Evolutionary conservation across 768 basidiomycete species (phyloP).

Genomic region (Fomitopsis pulvina): DNA sequence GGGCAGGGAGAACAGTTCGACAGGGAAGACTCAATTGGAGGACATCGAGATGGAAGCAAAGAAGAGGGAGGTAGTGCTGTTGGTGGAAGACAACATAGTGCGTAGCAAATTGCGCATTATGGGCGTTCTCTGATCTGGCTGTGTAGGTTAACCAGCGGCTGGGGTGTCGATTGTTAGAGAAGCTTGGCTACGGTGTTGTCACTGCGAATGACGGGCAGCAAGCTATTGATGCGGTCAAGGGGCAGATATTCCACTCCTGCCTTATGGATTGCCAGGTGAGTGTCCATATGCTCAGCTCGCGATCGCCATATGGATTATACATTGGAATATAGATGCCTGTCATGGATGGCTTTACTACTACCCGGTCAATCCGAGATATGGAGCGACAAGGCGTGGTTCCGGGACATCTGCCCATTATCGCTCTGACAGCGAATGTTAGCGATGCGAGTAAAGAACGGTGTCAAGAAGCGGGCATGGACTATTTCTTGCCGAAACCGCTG

Average conservation of each 20-base stretch:
- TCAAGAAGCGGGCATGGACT: slow-evolving; percentile 22
- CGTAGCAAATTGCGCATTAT: not conserved
- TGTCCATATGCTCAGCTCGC: not conserved
- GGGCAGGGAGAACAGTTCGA: not conserved
- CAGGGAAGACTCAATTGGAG: not conserved
- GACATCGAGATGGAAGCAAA: slow-evolving; percentile 2
- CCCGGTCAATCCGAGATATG: slow-evolving; percentile 17
- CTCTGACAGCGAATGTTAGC: slow-evolving; percentile 24
- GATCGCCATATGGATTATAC: not conserved
- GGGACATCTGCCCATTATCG: slow-evolving; percentile 21
- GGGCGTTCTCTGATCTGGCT: not conserved
- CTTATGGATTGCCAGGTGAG: slow-evolving; percentile 24
- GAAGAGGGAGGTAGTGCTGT: slow-evolving; percentile 10
- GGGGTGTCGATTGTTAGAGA: slow-evolving; percentile 20
- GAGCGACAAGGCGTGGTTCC: slow-evolving; percentile 17
- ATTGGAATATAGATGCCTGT: slow-evolving; percentile 7
- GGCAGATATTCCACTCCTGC: slow-evolving; percentile 14
- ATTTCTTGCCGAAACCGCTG: slow-evolving; percentile 23
- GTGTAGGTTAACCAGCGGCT: slow-evolving; percentile 21
- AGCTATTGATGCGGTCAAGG: slow-evolving; percentile 15
- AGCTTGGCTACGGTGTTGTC: slow-evolving; percentile 20
- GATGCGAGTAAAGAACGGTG: slow-evolving; percentile 21
- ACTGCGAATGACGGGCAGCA: slow-evolving; percentile 21
- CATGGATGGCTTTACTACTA: slow-evolving; percentile 22
- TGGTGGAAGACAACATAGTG: slow-evolving; percentile 24